Base-by-base conservation (phyloP, 169 alveolate species). In the Eimeria necatrix region DNA sequence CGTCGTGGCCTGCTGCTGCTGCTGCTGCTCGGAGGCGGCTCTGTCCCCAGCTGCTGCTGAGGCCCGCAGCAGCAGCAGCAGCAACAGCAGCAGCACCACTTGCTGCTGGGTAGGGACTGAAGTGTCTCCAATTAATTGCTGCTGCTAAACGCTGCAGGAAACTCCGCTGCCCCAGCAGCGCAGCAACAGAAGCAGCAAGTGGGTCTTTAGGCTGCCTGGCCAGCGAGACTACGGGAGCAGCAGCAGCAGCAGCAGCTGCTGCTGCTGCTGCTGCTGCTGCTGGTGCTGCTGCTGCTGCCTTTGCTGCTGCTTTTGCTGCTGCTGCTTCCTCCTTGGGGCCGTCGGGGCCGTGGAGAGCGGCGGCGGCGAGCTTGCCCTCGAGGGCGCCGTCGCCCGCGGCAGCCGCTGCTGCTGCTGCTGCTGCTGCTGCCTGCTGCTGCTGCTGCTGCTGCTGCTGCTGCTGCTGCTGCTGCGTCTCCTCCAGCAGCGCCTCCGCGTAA, bases 181-280 rank as follows among this genome's bases (percentile, higher is more conserved):
- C 56, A 76, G 86, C 86, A 48, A 76, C 86, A 48, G 86, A 76
- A 10, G 16, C 86, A 46, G 86, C 86, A 4, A 76, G 16, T 10
- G 86, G 64, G 56, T 76, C 86, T 12, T 48, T 48, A 5, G 5
- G 76, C 5, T 10, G 76, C 26, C 76, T 9, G 5, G 76, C 14
- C 32, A 64, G 76, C 20, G 64, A 64, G 26, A 14, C 26, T 64
- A 24, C 41, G 14, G 26, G 9, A 64, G 14, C 76, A 5, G 24
- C 24, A 8, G 56, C 86, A 10, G 86, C 86, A 7, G 56, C 60
- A 10, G 86, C 32, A 14, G 60, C 64, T 76, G 86, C 60, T 7
- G 86, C 60, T 76, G 56, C 14, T 76, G 20, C 56, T 76, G 56
- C 53, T 76, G 86, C 86, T 24, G 81, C 81, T 71, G 81, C 49